phyloP scores from a whole-genome alignment of 768 basidiomycete genomes.

The Boletus speciosus region DNA sequence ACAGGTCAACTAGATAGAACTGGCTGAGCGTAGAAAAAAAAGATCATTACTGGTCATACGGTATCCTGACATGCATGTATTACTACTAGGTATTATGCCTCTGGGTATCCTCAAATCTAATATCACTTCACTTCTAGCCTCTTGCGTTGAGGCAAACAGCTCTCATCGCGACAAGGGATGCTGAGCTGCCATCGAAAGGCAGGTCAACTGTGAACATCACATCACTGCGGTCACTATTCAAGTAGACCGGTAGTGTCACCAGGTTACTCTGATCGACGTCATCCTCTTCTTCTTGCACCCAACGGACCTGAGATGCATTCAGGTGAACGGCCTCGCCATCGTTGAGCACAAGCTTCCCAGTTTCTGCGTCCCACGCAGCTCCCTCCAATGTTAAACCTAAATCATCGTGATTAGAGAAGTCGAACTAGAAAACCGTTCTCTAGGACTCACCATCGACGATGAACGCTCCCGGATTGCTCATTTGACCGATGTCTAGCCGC shows the following conservation, averaged over 20 bases:
- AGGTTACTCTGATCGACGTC: constrained; percentile 31
- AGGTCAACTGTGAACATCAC: constrained; percentile 88
- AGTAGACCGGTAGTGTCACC: constrained; percentile 88
- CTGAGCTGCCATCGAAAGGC: constrained; percentile 65
- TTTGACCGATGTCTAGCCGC: constrained; percentile 75
- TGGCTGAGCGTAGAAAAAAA: constrained; percentile 1
- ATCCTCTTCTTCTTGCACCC: constrained; percentile 64
- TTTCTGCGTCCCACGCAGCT: constrained; percentile 59
- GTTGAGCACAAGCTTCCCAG: constrained; percentile 72
- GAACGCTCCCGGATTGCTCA: constrained; percentile 76
- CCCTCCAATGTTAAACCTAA: constrained; percentile 86
- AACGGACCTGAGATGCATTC: constrained; percentile 79
- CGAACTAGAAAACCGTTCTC: background rate
- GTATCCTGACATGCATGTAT: constrained; percentile 15
- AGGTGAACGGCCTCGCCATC: constrained; percentile 79
- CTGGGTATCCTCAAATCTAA: constrained; percentile 21
- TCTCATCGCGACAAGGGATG: constrained; percentile 75
- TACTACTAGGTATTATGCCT: constrained; percentile 23
- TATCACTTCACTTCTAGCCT: constrained; percentile 35
- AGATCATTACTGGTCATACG: constrained; percentile 19
- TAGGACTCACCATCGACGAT: constrained; percentile 77
- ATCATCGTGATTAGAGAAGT: constrained; percentile 6
- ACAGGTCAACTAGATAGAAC: constrained; percentile 11
- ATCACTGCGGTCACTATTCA: constrained; percentile 85
- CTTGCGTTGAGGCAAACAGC: constrained; percentile 90